Percentiles rank a stretch among this genome's conserved stretches.
These are phyloP conservation scores for Penstemon barbatus DNA, from an alignment of 257 asterid species.

Conservation along the genomic window DNA sequence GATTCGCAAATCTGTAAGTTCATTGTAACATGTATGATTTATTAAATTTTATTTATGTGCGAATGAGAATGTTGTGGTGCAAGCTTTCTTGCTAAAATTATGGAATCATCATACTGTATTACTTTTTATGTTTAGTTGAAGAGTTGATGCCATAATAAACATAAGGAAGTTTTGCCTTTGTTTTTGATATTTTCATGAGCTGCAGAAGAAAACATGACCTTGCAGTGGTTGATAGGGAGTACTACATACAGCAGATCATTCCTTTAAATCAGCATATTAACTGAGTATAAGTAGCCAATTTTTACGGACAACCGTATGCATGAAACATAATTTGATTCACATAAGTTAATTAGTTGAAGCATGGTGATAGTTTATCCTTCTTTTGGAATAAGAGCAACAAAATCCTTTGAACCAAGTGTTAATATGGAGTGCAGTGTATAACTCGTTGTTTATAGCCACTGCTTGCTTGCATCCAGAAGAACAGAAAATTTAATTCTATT, in stretches of 20 bases:
- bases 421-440: neutral
- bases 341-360: slow-evolving; percentile 1
- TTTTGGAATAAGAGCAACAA: neutral
- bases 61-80: neutral
- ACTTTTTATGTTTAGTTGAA: slow-evolving; percentile 12
- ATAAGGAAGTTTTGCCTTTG: neutral
- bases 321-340: slow-evolving; percentile 7
- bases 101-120: neutral
- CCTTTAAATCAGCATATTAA: neutral
- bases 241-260: neutral
- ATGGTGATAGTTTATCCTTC: neutral
- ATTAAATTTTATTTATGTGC: slow-evolving; percentile 4
- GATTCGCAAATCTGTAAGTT: slow-evolving; percentile 91
- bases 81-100: neutral
- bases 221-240: neutral
- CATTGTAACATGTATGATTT: neutral
- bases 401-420: neutral
- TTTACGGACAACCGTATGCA: neutral
- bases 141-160: neutral
- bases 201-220: neutral
- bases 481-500: too few relatives aligned
- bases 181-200: slow-evolving; percentile 2
- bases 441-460: neutral
- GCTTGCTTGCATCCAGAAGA: too few relatives aligned
- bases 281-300: neutral